phyloP scores from a whole-genome alignment of 2,329 filamentous ascomycete genomes.

The Dactylellina haptotyla region DNA sequence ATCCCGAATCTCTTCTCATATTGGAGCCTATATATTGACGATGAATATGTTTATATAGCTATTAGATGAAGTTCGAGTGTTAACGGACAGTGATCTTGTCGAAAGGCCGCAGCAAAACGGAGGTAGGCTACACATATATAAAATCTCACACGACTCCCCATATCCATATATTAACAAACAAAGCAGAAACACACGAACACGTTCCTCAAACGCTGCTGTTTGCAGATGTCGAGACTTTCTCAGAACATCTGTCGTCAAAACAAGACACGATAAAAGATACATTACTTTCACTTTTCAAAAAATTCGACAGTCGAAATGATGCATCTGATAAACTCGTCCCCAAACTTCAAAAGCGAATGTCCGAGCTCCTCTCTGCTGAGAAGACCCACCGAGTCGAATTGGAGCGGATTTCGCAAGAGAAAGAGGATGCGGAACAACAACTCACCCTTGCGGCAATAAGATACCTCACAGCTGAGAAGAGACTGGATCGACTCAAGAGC shows the following conservation, averaged over 20 bases:
- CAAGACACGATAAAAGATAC: conserved; percentile 79
- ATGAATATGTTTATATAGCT: conserved; percentile 64
- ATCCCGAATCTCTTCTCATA: conserved; percentile 11
- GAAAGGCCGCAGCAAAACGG: conserved; percentile 63
- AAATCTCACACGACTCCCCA: conserved; percentile 60
- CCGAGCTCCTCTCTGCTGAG: conserved; percentile 78
- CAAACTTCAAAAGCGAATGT: conserved; percentile 78
- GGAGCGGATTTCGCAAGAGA: conserved; percentile 79
- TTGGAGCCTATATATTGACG: conserved; percentile 54
- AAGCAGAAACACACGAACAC: conserved; percentile 16
- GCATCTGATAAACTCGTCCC: conserved; percentile 71
- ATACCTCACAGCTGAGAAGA: conserved; percentile 95
- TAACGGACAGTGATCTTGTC: conserved; percentile 64
- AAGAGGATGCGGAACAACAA: conserved; percentile 84
- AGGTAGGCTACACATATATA: conserved; percentile 60
- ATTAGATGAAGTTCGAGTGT: conserved; percentile 72
- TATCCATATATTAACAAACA: conserved; percentile 39
- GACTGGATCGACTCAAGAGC: conserved; percentile 88
- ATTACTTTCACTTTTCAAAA: conserved; percentile 73
- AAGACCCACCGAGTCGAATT: conserved; percentile 82
- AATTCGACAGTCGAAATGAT: conserved; percentile 65
- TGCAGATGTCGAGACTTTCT: conserved; percentile 76
- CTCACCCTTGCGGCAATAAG: conserved; percentile 87
- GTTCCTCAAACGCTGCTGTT: conserved; percentile 66
- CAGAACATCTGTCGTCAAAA: conserved; percentile 80